Percentiles rank a stretch among this genome's conserved stretches.
Conservation (phyloP, 176 grass and related monocot species). For the Hordeum marinum region DNA sequence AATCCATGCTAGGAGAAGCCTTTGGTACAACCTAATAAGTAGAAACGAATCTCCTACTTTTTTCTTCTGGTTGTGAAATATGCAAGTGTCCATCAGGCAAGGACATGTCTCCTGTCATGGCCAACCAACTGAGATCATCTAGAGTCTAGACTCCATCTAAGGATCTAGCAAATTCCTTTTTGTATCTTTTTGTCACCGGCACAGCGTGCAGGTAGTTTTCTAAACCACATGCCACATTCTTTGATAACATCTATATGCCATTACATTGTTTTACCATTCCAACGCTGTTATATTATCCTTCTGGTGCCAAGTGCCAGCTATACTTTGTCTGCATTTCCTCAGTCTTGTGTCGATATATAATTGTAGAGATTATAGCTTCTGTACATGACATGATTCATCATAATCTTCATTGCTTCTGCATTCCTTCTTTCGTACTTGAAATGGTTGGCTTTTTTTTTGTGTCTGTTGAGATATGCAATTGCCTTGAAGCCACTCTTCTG, state of each 20-base stretch:
- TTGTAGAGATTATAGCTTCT: neutral
- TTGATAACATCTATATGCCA: neutral
- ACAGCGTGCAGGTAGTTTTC: neutral
- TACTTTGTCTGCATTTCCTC: conserved; percentile 5
- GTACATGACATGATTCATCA: neutral
- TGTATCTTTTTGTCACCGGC: neutral
- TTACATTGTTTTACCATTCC: neutral
- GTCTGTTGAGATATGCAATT: neutral
- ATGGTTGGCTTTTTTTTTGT: conserved; percentile 13
- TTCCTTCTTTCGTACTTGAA: neutral
- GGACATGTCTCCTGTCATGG: neutral
- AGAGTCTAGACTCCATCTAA: neutral
- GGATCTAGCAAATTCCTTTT: neutral
- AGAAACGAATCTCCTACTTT: neutral
- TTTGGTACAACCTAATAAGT: neutral
- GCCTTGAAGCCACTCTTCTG: neutral
- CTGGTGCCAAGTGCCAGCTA: neutral
- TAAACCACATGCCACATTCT: neutral
- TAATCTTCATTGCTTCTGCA: neutral
- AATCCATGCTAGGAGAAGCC: neutral
- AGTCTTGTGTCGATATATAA: neutral
- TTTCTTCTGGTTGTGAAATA: neutral
- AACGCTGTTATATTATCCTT: neutral
- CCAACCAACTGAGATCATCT: neutral
- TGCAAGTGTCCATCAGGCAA: neutral